phyloP scores from a whole-genome alignment of 2,329 filamentous ascomycete species.

The Sclerotinia sclerotiorum region DNA sequence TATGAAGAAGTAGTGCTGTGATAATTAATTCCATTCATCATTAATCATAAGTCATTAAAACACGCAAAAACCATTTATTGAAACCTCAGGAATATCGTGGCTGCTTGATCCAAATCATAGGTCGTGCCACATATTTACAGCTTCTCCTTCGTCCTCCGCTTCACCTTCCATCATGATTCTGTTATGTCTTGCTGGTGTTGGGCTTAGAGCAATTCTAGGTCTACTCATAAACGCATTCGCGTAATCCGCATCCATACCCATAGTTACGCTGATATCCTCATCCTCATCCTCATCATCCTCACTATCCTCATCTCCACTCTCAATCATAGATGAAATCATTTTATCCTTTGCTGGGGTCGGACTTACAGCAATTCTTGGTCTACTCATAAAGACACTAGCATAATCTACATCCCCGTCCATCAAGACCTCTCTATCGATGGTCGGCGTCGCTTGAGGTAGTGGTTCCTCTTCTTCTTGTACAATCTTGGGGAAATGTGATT shows the following conservation, averaged over 20 bases:
- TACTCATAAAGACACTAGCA: slow-evolving; percentile 79
- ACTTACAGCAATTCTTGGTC: slow-evolving; percentile 77
- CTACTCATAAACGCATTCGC: slow-evolving; percentile 82
- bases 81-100: background rate
- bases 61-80: background rate
- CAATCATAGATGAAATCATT: slow-evolving; percentile 14
- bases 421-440: slow-evolving; percentile 45
- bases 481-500: slow-evolving; percentile 50
- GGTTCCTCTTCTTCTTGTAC: slow-evolving; percentile 46
- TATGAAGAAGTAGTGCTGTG: background rate
- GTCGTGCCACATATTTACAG: slow-evolving; percentile 14
- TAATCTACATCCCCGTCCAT: slow-evolving; percentile 63
- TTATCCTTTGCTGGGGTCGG: slow-evolving; percentile 45
- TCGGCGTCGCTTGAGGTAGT: slow-evolving; percentile 30
- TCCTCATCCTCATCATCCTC: slow-evolving; percentile 3
- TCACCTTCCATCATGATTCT: background rate
- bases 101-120: background rate
- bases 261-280: slow-evolving; percentile 46
- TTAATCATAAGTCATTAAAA: background rate
- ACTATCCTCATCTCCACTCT: background rate
- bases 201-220: slow-evolving; percentile 77
- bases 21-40: background rate
- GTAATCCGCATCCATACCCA: slow-evolving; percentile 63
- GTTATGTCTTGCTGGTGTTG: slow-evolving; percentile 40
- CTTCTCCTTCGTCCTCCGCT: background rate